These are phyloP conservation scores for Stagonosporopsis cucurbitacearum DNA, from an alignment of 2,329 filamentous ascomycete species.

Conservation along the genomic window DNA sequence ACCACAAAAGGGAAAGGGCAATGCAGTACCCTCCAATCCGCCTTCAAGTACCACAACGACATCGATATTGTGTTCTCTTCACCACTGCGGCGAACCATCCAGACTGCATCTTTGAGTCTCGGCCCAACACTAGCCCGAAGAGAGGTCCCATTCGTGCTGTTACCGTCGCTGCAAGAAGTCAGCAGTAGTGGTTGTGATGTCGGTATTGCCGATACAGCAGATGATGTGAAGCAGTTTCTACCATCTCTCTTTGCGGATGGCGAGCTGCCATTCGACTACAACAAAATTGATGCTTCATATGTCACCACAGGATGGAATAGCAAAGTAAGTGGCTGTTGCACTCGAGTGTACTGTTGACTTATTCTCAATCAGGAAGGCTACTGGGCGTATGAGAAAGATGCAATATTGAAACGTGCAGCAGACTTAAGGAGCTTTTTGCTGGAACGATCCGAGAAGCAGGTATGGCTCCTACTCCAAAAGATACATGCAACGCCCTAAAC, in stretches of 20 bases:
- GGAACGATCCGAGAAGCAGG: conserved; percentile 37
- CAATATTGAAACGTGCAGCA: conserved; percentile 39
- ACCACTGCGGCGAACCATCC: conserved; percentile 79
- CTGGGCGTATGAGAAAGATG: conserved; percentile 38
- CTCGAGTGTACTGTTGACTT: conserved; percentile 7
- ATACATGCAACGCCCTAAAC: not conserved
- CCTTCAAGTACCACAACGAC: conserved; percentile 65
- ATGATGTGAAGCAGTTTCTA: conserved; percentile 53
- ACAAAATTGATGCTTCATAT: conserved; percentile 64
- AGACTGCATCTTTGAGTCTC: conserved; percentile 77
- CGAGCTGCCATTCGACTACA: conserved; percentile 55
- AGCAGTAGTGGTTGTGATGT: conserved; percentile 77
- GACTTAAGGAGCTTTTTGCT: conserved; percentile 39
- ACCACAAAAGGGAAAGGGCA: conserved; percentile 78
- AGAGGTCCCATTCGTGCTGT: conserved; percentile 60
- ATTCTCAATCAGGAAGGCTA: conserved; percentile 32
- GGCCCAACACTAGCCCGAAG: conserved; percentile 52
- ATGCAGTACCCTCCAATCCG: conserved; percentile 67
- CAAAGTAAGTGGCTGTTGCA: conserved; percentile 56
- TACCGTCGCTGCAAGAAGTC: conserved; percentile 82
- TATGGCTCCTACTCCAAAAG: conserved; percentile 3
- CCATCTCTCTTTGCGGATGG: conserved; percentile 61
- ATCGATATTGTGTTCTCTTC: conserved; percentile 78
- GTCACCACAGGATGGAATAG: conserved; percentile 74
- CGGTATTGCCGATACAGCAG: conserved; percentile 57